Base-by-base conservation (phyloP, 495 filamentous ascomycete species). In the Penicillium paxilli region DNA sequence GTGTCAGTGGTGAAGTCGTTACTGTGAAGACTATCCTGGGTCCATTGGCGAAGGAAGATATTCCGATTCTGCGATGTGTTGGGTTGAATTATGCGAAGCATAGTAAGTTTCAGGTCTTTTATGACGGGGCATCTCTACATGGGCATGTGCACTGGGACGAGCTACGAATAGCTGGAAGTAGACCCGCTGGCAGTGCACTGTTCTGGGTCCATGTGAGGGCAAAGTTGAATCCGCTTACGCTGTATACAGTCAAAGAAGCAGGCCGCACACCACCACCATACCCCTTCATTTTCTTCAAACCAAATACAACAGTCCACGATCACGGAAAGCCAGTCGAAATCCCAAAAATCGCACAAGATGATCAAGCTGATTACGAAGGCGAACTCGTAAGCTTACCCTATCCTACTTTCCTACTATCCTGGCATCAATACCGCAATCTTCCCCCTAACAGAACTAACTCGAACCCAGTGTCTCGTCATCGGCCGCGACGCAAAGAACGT, bases 251-350 rank as follows among this genome's bases (percentile, higher is more conserved):
- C 58, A 66, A 70, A 26, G 79, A 82, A 67, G 74, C 75, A 38
- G 76, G 76, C 9, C 66, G 74, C 16, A 68, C 71, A 0, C 72
- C 74, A 5, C 78, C 79, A 11, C 70, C 71, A 11, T 77, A 65
- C 57, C 80, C 80, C 20, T 76, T 69, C 24, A 70, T 80, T 14
- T 82, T 81, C 64, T 73, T 77, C 60, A 83, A 83, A 52, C 71
- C 80, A 7, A 53, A 54, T 41, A 77, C 80, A 3, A 68, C 68
- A 28, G 54, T 81, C 5, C 50, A 62, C 22, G 78, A 76, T 54
- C 77, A 79, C 44, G 61, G 64, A 8, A 59, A 52, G 6, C 55
- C 72, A 12, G 71, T 80, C 0, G 49, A 64, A 4, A 77, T 83
- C 52, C 79, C 80, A 0, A 71, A 71, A 40, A 73, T 82, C 23